Conservation (phyloP, 352 stramenopile genomes). For the Globisporangium okanoganense region DNA sequence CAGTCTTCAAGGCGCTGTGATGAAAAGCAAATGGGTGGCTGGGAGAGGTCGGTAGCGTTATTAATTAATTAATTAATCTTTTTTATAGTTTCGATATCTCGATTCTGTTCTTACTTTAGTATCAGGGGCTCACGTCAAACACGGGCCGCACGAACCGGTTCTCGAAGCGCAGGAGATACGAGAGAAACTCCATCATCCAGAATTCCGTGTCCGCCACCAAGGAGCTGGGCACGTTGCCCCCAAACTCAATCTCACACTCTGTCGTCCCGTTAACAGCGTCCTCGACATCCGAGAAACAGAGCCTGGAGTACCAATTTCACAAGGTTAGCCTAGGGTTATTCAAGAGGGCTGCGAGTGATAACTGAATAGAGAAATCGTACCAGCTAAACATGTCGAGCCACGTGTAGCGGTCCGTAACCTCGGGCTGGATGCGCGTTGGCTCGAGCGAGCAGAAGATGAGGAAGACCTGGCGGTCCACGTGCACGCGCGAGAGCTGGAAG, state of each 20-base stretch:
- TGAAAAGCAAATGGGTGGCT: background rate
- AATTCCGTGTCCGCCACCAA: slow-evolving; percentile 19
- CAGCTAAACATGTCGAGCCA: slow-evolving; percentile 37
- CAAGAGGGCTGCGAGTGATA: background rate
- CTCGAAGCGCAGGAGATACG: slow-evolving; percentile 51
- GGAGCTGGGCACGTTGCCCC: slow-evolving; percentile 39
- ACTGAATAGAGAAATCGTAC: background rate
- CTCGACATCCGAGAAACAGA: slow-evolving; percentile 22
- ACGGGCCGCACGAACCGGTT: slow-evolving; percentile 23
- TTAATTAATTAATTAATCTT: background rate
- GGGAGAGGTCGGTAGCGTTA: background rate
- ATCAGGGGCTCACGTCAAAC: slow-evolving; percentile 18
- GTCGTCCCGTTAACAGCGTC: background rate
- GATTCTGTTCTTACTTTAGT: background rate
- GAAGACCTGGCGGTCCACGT: slow-evolving; percentile 18
- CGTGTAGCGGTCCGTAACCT: slow-evolving; percentile 12
- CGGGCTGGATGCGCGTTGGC: slow-evolving; percentile 18
- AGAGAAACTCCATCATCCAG: slow-evolving; percentile 69
- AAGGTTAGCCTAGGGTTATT: background rate
- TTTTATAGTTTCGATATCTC: background rate
- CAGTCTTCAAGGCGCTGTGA: slow-evolving; percentile 10
- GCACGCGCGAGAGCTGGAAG: slow-evolving; percentile 30
- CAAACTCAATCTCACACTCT: slow-evolving; percentile 41
- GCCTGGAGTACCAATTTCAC: background rate
- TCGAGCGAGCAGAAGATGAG: slow-evolving; percentile 34